Base-by-base conservation (phyloP, 495 filamentous ascomycete species). In the Penicillium nucicola region DNA sequence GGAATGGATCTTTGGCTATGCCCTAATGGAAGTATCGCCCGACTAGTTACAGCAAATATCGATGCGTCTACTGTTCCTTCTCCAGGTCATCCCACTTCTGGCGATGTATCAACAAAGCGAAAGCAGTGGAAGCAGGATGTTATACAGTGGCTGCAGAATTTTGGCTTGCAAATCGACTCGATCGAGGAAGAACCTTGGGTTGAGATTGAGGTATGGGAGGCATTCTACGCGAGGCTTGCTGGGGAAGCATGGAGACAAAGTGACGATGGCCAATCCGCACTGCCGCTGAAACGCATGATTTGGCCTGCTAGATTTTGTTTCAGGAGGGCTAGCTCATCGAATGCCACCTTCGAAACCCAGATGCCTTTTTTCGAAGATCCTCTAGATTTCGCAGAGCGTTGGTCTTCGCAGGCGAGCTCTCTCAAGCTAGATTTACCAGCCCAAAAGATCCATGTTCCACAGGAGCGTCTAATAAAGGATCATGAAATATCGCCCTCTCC, bases 331-430 rank as follows among this genome's bases (percentile, higher is more conserved):
- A 65, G 57, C 36, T 53, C 62, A 34, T 42, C 55, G n/a, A 41
- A 48, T 18, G 41, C 50, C 14, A 49, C 57, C 23, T 52, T 53
- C n/a, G 53, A 23, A 31, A 47, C 54, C 18, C 30, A 30, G 20
- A 23, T 42, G 17, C 28, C 57, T 17, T 43, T 55, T 42, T 22
- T 45, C 10, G 55, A 61, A 49, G 85, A 92, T 60, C 85, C 87
- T 17, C 58, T 95, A 22, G 70, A 76, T 10, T 78, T 81, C 55
- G 87, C 86, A 2, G 82, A 89, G 65, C 66, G 72, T 18, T 96
- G 91, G 91, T 80, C 78, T 39, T 49, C 56, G 45, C 70, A 54
- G 62, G 67, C 32, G 61, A 75, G 36, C 11, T 48, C 45, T 30
- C 47, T 62, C 22, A 53, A 59, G 22, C 56, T 58, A 19, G 61